phyloP scores from a whole-genome alignment of 2,329 filamentous ascomycete genomes.

The Xylaria sp. region DNA sequence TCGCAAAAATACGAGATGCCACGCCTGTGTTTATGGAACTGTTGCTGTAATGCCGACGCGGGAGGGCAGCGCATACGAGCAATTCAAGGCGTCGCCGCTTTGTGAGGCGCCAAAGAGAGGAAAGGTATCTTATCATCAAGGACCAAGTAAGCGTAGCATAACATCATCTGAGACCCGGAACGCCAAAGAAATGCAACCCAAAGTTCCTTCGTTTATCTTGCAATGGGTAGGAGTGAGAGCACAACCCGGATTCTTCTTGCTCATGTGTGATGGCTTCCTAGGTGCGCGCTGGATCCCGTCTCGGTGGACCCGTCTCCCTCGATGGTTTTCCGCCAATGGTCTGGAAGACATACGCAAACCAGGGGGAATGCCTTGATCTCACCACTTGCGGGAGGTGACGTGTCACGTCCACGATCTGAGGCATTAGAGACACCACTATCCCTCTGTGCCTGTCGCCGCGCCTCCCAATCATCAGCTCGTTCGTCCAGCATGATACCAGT shows the following conservation, averaged over 20 bases:
- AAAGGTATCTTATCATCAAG: slow-evolving; percentile 28
- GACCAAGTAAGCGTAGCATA: slow-evolving; percentile 23
- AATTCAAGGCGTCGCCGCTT: background rate
- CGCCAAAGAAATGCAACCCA: slow-evolving; percentile 53
- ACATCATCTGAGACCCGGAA: slow-evolving; percentile 45
- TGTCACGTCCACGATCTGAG: slow-evolving; percentile 66
- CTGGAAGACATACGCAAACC: slow-evolving; percentile 93
- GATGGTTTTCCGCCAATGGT: slow-evolving; percentile 97
- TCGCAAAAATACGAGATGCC: slow-evolving; percentile 49
- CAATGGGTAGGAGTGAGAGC: slow-evolving; percentile 36
- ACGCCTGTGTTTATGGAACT: slow-evolving; percentile 48
- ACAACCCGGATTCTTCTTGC: slow-evolving; percentile 27
- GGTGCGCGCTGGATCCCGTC: slow-evolving; percentile 59
- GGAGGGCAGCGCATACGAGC: background rate
- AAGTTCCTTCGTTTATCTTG: slow-evolving; percentile 40
- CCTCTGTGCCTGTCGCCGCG: slow-evolving; percentile 77
- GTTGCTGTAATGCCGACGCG: slow-evolving; percentile 21
- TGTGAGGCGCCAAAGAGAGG: background rate
- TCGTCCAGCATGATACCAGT: slow-evolving; percentile 88
- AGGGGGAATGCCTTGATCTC: slow-evolving; percentile 98
- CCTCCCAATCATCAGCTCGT: slow-evolving; percentile 88
- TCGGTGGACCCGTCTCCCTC: slow-evolving; percentile 84
- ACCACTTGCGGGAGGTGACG: slow-evolving; percentile 73
- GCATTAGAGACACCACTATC: slow-evolving; percentile 94
- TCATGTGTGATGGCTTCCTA: slow-evolving; percentile 44